Evolutionary conservation across 345 rosid genomes (phyloP), one percentile per base, ranked within the genome.

Genomic region (Citrus australasica): DNA sequence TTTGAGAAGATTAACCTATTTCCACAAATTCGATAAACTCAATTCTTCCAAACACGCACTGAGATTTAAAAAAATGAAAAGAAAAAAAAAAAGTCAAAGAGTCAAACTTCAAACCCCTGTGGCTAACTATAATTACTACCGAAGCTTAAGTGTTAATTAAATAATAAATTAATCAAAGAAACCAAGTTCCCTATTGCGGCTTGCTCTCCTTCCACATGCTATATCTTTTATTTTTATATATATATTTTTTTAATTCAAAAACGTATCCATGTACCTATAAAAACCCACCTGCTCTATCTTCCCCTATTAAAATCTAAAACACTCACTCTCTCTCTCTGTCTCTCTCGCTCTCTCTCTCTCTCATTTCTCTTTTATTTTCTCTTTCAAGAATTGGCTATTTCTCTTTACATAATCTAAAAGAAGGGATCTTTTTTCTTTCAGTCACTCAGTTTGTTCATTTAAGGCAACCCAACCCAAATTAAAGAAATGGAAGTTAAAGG

Each of bases 401-500:
- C 22, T 65, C 42, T 65, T 38, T 65, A 33, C 35, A 9, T 21
- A 19, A 66, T 19, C 46, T 33, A 3, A 13, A 14, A 62, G 16
- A 25, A 66, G 13, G 22, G 25, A 35, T 22, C 71, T 14, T 69
- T 48, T 79, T 28, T 51, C 62, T 78, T 78, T 53, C 78, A 81
- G 60, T 82, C 81, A 84, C 79, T 70, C 78, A 80, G 79, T 83
- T 81, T 82, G 75, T 63, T 67, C 80, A 77, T 70, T 82, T 30
- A 68, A 69, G 78, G 80, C 48, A 79, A 71, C 38, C 35, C 9
- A 17, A 7, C n/a, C 35, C 9, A 17, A 6, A 7, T 25, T 25
- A 6, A 69, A 71, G 22, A 51, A 30, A 89, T 89, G 93, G 94
- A 87, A 78, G 86, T 74, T 35, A 86, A 87, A 80, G 80, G 40